Evolutionary conservation across 768 basidiomycete species (phyloP), one percentile per base, ranked within the genome.

Genomic region (Xanthoconium purpureum): DNA sequence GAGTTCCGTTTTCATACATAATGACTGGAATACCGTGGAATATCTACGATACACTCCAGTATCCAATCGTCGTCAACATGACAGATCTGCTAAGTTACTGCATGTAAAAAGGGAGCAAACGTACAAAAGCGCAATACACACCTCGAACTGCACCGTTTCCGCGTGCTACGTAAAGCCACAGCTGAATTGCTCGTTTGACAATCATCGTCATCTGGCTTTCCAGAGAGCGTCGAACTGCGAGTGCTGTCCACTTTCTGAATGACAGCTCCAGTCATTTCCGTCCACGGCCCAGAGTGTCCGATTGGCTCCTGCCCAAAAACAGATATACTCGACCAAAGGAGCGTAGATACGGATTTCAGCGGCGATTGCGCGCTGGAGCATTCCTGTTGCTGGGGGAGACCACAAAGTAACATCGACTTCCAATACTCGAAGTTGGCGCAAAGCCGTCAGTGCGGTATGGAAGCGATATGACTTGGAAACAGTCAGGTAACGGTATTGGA

Each of bases 271-370:
- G 55, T 73, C 72, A 73, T 71, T 64, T 73, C 71, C 71, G 70
- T 71, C 70, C 38, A 70, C 44, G 50, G 49, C 37, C 71, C 71
- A 71, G 52, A 73, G 62, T 30, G 64, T 64, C 42, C 71, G 60
- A 47, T 52, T 61, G 38, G 61, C 32, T 17, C 71, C 64, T 56
- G 56, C 56, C 73, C 76, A 74, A 63, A 79, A 63, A 44, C 69
- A 66, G 52, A 78, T 55, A 18, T 57, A 63, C 42, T 65, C 71
- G 30, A 79, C 62, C 29, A 62, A 66, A 6, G 76, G 71, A 40
- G 71, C 66, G 63, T 73, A 78, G 37, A 69, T 70, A 38, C 69
- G 73, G 30, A 77, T 62, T 57, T 79, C 78, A 29, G 72, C 66
- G 50, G 71, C 68, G 59, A 79, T 63, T 58, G 65, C 60, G 55